phyloP scores from a whole-genome alignment of 176 grass and related monocot genomes.

The Poa annua region DNA sequence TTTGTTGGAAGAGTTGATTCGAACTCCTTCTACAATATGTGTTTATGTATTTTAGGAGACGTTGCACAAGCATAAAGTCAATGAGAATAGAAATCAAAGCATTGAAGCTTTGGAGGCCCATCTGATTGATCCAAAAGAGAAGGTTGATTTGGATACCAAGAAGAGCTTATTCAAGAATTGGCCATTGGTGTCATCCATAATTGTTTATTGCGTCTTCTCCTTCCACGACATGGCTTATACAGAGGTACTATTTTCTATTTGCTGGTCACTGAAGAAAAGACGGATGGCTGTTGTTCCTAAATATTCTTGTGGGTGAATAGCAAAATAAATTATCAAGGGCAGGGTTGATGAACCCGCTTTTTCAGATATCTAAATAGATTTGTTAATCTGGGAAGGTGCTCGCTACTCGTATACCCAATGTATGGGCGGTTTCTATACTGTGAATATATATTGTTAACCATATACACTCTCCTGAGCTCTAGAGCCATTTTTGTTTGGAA shows the following conservation, averaged over 20 bases:
- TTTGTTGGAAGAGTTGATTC: slow-evolving; percentile 8
- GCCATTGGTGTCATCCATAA: slow-evolving; percentile 28
- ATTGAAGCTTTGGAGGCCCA: slow-evolving; percentile 66
- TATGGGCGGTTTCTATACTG: not conserved
- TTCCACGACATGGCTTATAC: slow-evolving; percentile 31
- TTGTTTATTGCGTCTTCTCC: slow-evolving; percentile 26
- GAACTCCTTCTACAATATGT: not conserved
- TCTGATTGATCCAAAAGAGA: slow-evolving; percentile 48
- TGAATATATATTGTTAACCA: slow-evolving; percentile 26
- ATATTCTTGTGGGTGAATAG: not conserved
- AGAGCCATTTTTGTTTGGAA: not conserved
- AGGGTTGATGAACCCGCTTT: not conserved
- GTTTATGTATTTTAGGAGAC: slow-evolving; percentile 65
- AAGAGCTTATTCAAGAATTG: slow-evolving; percentile 38
- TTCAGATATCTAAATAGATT: not conserved
- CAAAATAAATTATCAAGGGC: not conserved
- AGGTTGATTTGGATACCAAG: slow-evolving; percentile 39
- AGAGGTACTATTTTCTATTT: slow-evolving; percentile 21
- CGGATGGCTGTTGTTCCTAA: slow-evolving; percentile 13
- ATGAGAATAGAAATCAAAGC: slow-evolving; percentile 25
- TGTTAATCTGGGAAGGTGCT: slow-evolving; percentile 3
- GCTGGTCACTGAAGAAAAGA: not conserved
- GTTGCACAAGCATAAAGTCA: slow-evolving; percentile 72
- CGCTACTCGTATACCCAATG: not conserved
- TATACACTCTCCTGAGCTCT: not conserved